Evolutionary conservation across 2,329 filamentous ascomycete species (phyloP).

Genomic region (Alternaria alternata): DNA sequence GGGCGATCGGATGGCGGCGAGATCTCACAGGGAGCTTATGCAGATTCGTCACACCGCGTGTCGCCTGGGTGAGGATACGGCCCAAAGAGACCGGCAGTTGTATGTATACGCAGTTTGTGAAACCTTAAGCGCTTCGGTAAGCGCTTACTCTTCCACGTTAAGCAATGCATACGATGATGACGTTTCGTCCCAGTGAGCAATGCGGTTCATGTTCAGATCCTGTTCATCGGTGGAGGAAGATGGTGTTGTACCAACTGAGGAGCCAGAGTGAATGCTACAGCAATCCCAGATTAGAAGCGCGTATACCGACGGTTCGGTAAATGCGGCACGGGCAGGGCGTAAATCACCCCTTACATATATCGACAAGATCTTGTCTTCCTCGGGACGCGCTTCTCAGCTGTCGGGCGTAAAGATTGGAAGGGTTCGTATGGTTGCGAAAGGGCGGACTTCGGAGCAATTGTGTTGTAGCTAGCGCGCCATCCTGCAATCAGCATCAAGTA

Average conservation of each 20-base stretch:
- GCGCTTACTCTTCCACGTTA: conserved; percentile 4
- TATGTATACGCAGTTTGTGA: conserved; percentile 8
- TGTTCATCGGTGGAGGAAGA: not conserved
- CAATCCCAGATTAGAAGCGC: not conserved
- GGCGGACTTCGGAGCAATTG: conserved; percentile 8
- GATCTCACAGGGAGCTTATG: conserved; percentile 4
- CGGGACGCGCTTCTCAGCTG: not conserved
- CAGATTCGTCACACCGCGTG: conserved; percentile 7
- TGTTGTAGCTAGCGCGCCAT: not conserved
- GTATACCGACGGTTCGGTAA: not conserved
- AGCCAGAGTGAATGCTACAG: not conserved
- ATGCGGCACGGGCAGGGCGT: conserved; percentile 4
- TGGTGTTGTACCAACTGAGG: not conserved
- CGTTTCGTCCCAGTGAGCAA: not conserved
- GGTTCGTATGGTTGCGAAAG: conserved; percentile 2
- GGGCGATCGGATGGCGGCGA: not conserved
- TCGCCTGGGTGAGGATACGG: conserved; percentile 1
- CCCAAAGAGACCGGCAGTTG: not conserved
- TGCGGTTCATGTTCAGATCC: not conserved
- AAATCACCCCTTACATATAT: conserved; percentile 1
- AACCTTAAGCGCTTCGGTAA: conserved; percentile 12
- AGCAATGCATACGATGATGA: not conserved
- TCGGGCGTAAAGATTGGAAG: conserved; percentile 1
- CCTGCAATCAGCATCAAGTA: conserved; percentile 5
- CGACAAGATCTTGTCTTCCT: not conserved